Evolutionary conservation across 139 green algal genomes (phyloP), one percentile per base, ranked within the genome.

Genomic region (Chlorella sp.): DNA sequence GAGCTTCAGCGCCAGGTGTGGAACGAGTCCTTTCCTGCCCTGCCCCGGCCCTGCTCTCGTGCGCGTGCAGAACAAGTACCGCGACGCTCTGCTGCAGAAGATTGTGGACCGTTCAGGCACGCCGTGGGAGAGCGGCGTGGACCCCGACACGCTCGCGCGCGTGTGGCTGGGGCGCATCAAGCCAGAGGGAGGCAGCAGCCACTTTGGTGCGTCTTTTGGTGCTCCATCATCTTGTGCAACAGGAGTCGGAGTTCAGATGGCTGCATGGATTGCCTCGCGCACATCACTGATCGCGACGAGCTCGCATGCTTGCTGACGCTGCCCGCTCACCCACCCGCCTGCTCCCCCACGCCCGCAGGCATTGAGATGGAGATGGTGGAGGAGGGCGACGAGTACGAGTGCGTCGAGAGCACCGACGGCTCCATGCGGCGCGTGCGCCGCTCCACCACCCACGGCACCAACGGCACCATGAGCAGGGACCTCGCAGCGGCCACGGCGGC

Each of bases 91-190:
- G 1, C 27, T 72, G 3, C 67, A 72, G 31, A 29, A 23, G 4
- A n/a, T 72, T n/a, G 67, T 72, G 29, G 49, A 72, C n/a, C 49
- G 49, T 2, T 42, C 67, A 30, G 67, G 67, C 5, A 24, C 26
- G 26, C 26, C 30, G 32, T 5, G 4, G 2, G 32, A 72, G 29
- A 30, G 24, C 10, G 67, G 49, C 5, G 24, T 72, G 35, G 67
- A 63, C 26, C 17, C 35, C 3, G 67, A 63, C 14, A 33, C 27
- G 3, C 26, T 62, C 3, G 29, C 49, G 2, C 67, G 67, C 1
- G 36, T 72, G 35, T 31, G 29, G 27, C 36, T 72, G 36, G 67
- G 49, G 35, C 63, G 60, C 26, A 29, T 49, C 32, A 27, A 69
- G 63, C 2, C 63, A 50, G 42, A 55, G 10, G 42, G 42, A 55